Base-by-base conservation (phyloP, 371 early-diverging fungal species). In the Mortierella polycephala region DNA sequence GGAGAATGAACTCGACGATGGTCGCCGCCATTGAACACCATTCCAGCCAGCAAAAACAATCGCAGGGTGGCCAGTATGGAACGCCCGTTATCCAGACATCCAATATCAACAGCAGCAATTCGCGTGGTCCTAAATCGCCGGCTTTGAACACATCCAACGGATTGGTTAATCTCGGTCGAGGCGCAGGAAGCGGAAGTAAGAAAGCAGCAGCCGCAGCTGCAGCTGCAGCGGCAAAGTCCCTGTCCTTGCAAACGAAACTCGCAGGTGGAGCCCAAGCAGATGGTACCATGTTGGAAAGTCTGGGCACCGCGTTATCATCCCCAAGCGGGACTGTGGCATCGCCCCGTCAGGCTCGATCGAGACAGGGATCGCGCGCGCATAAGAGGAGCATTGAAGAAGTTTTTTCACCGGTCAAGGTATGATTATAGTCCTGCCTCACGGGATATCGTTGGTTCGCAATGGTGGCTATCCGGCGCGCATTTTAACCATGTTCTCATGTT, bases 1-100 rank as follows among this genome's bases (percentile, higher is more conserved):
- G 62, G 69, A 75, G 70, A 55, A 75, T 75, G 75, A 75, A 75
- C 70, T 64, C 74, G 64, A 75, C 71, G 66, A 75, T 75, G 75
- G 75, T 75, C 63, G 70, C 75, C 23, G 75, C 75, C 62, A 75
- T 75, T 59, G 75, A 75, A 62, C 75, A 67, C 60, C 75, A 75
- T 62, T 62, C 73, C 45, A 66, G 62, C 45, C 74, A 74, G 40
- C 75, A 74, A n/a, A n/a, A n/a, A 39, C 70, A 69, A 56, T 50
- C 60, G 5, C 67, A 66, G 30, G 56, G 74, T 18, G 54, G 64
- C 12, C 64, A 62, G 40, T 74, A 64, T 64, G 65, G 69, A 52
- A 58, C 59, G 16, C 5, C 61, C 51, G 62, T 61, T 55, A 54
- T 60, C 53, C 63, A 69, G 42, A 62, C 62, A 13, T 54, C 51